phyloP scores from a whole-genome alignment of 805 yeast species.

The Blastobotrys mokoenaii region DNA sequence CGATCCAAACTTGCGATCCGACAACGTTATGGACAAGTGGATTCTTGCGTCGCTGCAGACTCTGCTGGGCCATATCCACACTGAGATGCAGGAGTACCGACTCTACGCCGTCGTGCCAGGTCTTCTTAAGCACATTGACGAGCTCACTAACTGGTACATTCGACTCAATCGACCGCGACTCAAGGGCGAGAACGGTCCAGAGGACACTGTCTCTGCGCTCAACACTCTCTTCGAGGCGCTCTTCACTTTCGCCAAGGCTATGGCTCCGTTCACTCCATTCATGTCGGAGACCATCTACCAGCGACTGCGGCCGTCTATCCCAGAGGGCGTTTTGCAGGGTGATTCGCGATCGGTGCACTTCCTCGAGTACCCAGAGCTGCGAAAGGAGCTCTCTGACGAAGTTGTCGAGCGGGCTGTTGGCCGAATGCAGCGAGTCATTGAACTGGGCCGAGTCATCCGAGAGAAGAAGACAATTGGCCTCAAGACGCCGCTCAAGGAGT shows the following conservation, averaged over 20 bases:
- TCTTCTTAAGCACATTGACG: constrained; percentile 79
- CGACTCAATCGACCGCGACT: constrained; percentile 96
- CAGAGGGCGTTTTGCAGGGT: constrained; percentile 36
- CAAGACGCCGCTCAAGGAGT: constrained; percentile 86
- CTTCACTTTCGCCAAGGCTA: constrained; percentile 81
- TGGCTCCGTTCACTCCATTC: constrained; percentile 99
- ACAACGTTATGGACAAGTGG: constrained; percentile 97
- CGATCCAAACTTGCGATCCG: constrained; percentile 55
- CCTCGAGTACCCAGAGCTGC: constrained; percentile 80
- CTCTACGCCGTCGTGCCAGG: constrained; percentile 95
- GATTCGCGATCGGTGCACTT: constrained; percentile 87
- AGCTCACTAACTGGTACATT: constrained; percentile 97
- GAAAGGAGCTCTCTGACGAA: constrained; percentile 71
- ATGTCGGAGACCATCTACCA: constrained; percentile 84
- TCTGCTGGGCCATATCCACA: constrained; percentile 73
- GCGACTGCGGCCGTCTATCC: constrained; percentile 47
- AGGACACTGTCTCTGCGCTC: constrained; percentile 78
- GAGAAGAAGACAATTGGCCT: constrained; percentile 90
- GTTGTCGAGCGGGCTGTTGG: constrained; percentile 70
- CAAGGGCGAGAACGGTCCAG: constrained; percentile 85
- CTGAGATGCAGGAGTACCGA: constrained; percentile 84
- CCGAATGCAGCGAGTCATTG: constrained; percentile 96
- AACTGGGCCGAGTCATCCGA: constrained; percentile 91
- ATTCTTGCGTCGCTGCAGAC: constrained; percentile 93
- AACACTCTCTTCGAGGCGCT: constrained; percentile 88